phyloP scores from a whole-genome alignment of 176 grass and related monocot species.

The Rhynchospora pubera region DNA sequence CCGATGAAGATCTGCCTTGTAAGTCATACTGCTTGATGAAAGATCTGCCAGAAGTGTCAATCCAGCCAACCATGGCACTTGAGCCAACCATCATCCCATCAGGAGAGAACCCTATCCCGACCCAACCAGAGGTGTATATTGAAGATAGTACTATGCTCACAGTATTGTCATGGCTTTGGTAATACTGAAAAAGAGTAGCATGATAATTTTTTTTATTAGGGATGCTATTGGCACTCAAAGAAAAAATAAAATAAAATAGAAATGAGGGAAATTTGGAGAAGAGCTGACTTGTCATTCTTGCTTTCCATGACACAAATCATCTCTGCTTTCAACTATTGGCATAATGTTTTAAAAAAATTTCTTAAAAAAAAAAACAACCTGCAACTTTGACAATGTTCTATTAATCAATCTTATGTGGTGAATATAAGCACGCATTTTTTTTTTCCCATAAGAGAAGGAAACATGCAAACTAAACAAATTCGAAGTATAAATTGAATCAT shows the following conservation, averaged over 20 bases:
- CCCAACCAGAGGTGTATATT: constrained; percentile 49
- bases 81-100: constrained; percentile 50
- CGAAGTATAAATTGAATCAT: not conserved
- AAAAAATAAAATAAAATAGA: not conserved
- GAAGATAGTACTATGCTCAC: constrained; percentile 35
- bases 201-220: not conserved
- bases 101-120: constrained; percentile 40
- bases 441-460: not conserved
- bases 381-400: not conserved
- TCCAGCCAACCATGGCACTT: constrained; percentile 53
- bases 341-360: not conserved
- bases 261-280: not conserved
- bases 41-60: constrained; percentile 30
- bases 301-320: not conserved
- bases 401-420: not conserved
- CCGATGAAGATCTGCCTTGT: constrained; percentile 25
- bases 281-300: no score
- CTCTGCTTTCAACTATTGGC: not conserved
- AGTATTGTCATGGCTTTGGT: constrained; percentile 21
- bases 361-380: not conserved
- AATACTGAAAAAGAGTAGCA: constrained; percentile 32
- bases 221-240: not conserved
- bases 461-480: not conserved
- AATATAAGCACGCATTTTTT: not conserved
- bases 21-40: constrained; percentile 46